Base-by-base conservation (phyloP, 345 rosid genomes). In the Ailanthus altissimus region DNA sequence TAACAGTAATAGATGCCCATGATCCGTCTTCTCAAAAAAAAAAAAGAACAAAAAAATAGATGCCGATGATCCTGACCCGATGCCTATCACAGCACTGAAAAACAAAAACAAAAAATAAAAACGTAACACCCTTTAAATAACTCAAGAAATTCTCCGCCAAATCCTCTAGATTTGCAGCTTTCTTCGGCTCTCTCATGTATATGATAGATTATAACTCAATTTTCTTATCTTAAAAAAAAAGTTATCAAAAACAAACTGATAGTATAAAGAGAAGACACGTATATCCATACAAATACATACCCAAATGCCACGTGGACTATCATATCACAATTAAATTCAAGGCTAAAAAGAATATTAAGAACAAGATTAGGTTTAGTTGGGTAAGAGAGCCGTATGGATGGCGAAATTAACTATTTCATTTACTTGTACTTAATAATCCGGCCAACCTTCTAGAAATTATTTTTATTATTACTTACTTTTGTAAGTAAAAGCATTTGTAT, bases 61-160 rank as follows among this genome's bases (percentile, higher is more conserved):
- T 32, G 59, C 26, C 51, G 65, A 10, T 67, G 66, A 66, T 56
- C 58, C 26, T 50, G 82, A 73, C 64, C 72, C n/a, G n/a, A n/a
- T n/a, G n/a, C n/a, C 85, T 32, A 38, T 59, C 78, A 60, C 14
- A 49, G 15, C 53, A 49, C 59, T 26, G 38, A 7, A 60, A 8
- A n/a, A n/a, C n/a, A n/a, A n/a, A 51, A 15, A 4, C 10, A 42
- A 5, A 18, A 18, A 28, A 5, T 2, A 5, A n/a, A 28, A 15
- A 65, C 40, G 25, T 2, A 25, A 26, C 21, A 46, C 13, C 56
- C 1, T 51, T 42, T 38, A 40, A 42, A 54, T 11, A 43, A 10
- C 1, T 4, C 0, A 60, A 13, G 0, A 45, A 15, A 21, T 26
- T 26, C 58, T 47, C 40, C 51, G n/a, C 70, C 64, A 61, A 61